Evolutionary conservation across 768 basidiomycete genomes (phyloP), one percentile per base, ranked within the genome.

Genomic region (Tricholoma sp.): DNA sequence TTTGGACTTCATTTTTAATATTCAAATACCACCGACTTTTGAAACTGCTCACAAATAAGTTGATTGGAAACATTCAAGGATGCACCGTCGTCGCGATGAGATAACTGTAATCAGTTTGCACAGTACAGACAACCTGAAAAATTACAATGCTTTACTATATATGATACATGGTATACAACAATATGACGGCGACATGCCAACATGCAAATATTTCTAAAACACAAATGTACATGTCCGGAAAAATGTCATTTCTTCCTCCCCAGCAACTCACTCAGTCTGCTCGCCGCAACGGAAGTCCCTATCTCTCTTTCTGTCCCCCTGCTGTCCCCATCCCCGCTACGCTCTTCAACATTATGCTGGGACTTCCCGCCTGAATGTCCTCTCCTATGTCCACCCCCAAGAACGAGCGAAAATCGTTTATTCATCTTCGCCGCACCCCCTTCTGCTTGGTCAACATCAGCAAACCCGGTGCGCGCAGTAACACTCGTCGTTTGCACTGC

Each of bases 401-500:
- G 73, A 36, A 88, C 76, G 3, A 88, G 72, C 50, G 90, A 91
- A 63, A 90, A 90, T 37, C 88, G 80, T 65, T 89, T 88, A 63
- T 62, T 55, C 53, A 44, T 41, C 52, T 33, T 53, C 41, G n/a
- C 8, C 39, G 24, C 52, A 32, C 41, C 41, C 33, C 9, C 41
- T 13, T 33, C 52, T 15, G 39, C 8, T 7, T 17, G 28, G 7
- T 53, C 41, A 24, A 37, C 51, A 52, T 53, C 41, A 2, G 12
- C 29, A 32, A 44, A 32, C 24, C 65, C 69, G 37, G 81, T 78
- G n/a, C 81, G 76, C 18, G 85, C 80, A 41, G 84, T 85, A n/a
- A 90, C 87, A 11, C 80, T 81, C 28, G 82, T 82, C 33, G 84
- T 83, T 61, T 90, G 88, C 67, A 90, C 60, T 3, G 52, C 52